Conservation (phyloP, 345 rosid genomes). For the Linum lewisii region DNA sequence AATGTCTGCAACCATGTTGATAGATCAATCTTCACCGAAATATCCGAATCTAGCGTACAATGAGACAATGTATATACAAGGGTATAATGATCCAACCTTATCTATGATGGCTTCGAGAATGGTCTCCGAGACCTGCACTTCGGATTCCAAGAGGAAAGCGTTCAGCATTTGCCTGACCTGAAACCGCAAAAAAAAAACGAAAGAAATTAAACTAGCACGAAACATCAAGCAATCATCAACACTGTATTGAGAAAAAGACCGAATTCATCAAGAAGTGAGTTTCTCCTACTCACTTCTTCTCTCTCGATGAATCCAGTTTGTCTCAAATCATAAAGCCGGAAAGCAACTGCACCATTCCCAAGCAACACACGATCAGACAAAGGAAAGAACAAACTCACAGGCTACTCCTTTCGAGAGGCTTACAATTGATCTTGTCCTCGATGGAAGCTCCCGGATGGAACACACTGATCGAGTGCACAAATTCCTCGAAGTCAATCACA, state of each 20-base stretch:
- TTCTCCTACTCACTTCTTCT: constrained; percentile 25
- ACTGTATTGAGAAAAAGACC: neutral
- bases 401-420: neutral
- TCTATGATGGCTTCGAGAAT: constrained; percentile 21
- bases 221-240: neutral
- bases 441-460: constrained; percentile 30
- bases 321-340: constrained; percentile 33
- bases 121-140: constrained; percentile 19
- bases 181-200: neutral
- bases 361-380: neutral
- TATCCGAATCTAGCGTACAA: neutral
- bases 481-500: constrained; percentile 30
- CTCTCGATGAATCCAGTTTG: constrained; percentile 30
- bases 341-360: constrained; percentile 27
- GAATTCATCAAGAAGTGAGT: neutral
- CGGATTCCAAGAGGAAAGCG: constrained; percentile 21
- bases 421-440: constrained; percentile 28
- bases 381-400: neutral
- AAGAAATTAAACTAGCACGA: neutral
- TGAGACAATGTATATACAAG: too few relatives aligned
- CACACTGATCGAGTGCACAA: constrained; percentile 19
- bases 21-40: too few relatives aligned
- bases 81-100: constrained; percentile 10
- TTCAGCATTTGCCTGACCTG: constrained; percentile 35
- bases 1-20: neutral